Base-by-base conservation (phyloP, 2,329 filamentous ascomycete species). In the Elsinoe ampelina region DNA sequence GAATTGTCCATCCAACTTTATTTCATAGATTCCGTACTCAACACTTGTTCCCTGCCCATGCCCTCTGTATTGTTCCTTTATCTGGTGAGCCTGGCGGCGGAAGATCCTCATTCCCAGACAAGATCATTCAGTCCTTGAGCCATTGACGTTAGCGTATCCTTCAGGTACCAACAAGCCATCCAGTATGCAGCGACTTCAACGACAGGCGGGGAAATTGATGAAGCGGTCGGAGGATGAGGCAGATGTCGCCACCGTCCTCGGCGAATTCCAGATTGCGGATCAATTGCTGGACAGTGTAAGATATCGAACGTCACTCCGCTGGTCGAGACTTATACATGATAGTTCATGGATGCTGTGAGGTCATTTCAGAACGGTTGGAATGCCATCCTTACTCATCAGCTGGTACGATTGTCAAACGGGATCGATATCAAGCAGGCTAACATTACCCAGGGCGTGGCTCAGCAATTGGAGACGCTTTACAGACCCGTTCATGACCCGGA, bases 241-340 rank as follows among this genome's bases (percentile, higher is more conserved):
- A 62, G 85, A 89, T 66, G 83, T 92, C 45, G 83, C 84, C 10
- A 79, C 85, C 43, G 76, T 93, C 55, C 74, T 95, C 57, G 84
- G 82, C 63, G 88, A 93, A 66, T 93, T 90, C 67, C 85, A 89
- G 63, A 84, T 91, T 70, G 86, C 85, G 22, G 86, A 93, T 69
- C 81, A 80, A 62, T 80, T 91, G 67, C 77, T 93, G 61, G 78
- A 80, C 61, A 84, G 83, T 77, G 87, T 89, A 74, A 56, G 58
- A 19, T 35, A n/a, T 12, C 15, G 51, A 10, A 15, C 15, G 13
- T 51, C 19, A 20, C 5, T 42, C 32, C 55, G 32, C 32, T 13
- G 8, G 54, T 8, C n/a, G 13, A 5, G 11, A 11, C 36, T 38
- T 11, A 38, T 8, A 11, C 30, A 45, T 42, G 54, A 48, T 34